These are phyloP conservation scores for Pelargonium fulgidum DNA, from an alignment of 441 rosid species.

Conservation along the genomic window DNA sequence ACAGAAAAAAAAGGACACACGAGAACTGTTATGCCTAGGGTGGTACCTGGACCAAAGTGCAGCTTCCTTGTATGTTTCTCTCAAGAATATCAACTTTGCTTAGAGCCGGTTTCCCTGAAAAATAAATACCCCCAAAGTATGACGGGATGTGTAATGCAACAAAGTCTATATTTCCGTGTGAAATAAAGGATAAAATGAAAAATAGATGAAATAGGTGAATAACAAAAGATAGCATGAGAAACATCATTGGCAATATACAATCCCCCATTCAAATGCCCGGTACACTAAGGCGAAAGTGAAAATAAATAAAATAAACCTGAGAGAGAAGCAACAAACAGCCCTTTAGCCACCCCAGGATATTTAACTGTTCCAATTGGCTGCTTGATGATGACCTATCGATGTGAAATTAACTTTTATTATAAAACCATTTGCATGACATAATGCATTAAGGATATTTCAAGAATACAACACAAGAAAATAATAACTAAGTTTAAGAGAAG, in stretches of 20 bases:
- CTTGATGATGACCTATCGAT: conserved; percentile 47
- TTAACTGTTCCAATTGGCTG: conserved; percentile 67
- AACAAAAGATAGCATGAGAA: background rate
- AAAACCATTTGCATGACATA: conserved; percentile 10
- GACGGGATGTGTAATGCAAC: background rate
- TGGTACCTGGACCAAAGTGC: conserved; percentile 62
- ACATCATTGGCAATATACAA: conserved; percentile 10
- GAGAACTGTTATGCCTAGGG: background rate
- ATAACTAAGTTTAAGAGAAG: background rate
- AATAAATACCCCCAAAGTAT: conserved; percentile 9
- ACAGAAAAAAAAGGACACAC: background rate
- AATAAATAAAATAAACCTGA: conserved; percentile 42
- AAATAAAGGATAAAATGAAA: background rate
- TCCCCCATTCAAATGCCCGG: background rate
- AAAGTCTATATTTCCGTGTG: background rate
- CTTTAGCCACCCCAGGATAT: conserved; percentile 84
- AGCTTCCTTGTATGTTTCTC: conserved; percentile 45
- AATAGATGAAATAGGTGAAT: conserved; percentile 4
- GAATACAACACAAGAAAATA: background rate
- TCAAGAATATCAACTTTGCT: conserved; percentile 72
- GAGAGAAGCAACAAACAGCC: conserved; percentile 70
- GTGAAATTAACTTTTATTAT: conserved; percentile 17
- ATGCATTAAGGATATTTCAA: background rate
- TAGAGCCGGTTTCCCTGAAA: conserved; percentile 62
- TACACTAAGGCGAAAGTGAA: conserved; percentile 6